These are phyloP conservation scores for Teunomyces aglyptinius DNA, from an alignment of 805 yeast species.

Conservation along the genomic window DNA sequence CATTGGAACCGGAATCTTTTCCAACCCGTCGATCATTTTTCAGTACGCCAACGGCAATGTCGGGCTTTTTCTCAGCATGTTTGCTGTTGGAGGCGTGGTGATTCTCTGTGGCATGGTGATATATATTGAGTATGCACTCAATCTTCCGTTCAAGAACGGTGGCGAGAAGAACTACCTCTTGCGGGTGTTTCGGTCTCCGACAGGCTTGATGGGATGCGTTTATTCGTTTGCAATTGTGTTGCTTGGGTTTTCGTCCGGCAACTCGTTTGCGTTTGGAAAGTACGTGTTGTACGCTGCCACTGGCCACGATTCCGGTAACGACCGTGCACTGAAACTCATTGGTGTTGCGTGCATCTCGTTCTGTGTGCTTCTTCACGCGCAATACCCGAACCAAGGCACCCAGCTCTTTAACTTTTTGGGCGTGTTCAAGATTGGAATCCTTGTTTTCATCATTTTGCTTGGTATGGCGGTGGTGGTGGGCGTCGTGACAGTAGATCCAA, in stretches of 20 bases:
- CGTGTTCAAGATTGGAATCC: constrained; percentile 49
- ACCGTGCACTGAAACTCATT: constrained; percentile 34
- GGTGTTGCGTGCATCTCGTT: constrained; percentile 49
- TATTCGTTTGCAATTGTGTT: constrained; percentile 54
- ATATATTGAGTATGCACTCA: constrained; percentile 40
- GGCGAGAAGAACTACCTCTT: constrained; percentile 43
- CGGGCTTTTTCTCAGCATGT: constrained; percentile 31
- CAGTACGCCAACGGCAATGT: constrained; percentile 39
- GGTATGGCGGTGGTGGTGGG: constrained; percentile 45
- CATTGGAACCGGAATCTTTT: constrained; percentile 44
- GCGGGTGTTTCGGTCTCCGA: constrained; percentile 31
- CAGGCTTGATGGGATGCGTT: constrained; percentile 35
- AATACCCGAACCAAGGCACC: constrained; percentile 50
- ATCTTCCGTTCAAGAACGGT: constrained; percentile 41
- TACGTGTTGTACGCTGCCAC: constrained; percentile 44
- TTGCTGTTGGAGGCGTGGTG: constrained; percentile 37
- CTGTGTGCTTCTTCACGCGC: constrained; percentile 47
- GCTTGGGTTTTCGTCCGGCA: constrained; percentile 61
- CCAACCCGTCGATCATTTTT: constrained; percentile 40
- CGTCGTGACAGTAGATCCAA: constrained; percentile 17
- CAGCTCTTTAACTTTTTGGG: constrained; percentile 54
- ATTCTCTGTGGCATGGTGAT: constrained; percentile 39
- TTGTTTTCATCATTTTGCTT: constrained; percentile 46
- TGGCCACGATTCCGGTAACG: constrained; percentile 22
- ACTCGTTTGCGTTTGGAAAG: constrained; percentile 63